phyloP scores from a whole-genome alignment of 192 early-diverging fungal species.

The Obelidium mucronatum region DNA sequence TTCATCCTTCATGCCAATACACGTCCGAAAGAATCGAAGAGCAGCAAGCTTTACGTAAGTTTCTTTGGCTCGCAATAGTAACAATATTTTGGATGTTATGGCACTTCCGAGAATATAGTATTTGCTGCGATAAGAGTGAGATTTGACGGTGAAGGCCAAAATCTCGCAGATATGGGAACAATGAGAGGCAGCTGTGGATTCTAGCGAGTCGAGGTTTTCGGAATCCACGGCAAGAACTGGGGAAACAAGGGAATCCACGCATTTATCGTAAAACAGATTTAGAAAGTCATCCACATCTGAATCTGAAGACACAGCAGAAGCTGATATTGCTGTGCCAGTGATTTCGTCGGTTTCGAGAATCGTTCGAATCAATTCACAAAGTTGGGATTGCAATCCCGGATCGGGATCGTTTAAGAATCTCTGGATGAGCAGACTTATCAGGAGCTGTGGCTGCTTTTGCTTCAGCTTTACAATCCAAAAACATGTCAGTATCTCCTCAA shows the following conservation, averaged over 20 bases:
- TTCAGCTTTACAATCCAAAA: too few relatives aligned
- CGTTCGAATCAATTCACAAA: constrained; percentile 75
- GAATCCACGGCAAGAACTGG: constrained; percentile 57
- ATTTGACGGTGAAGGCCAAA: constrained; percentile 72
- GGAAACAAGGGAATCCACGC: constrained; percentile 64
- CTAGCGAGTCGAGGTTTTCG: neutral
- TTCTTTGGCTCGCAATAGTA: constrained; percentile 73
- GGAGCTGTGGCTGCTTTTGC: constrained; percentile 49
- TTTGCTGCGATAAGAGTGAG: constrained; percentile 80
- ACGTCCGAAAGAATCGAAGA: constrained; percentile 78
- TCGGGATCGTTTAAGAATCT: constrained; percentile 69
- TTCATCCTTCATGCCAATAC: constrained; percentile 82
- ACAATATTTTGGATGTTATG: constrained; percentile 63
- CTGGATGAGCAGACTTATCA: constrained; percentile 74
- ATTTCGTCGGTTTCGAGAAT: constrained; percentile 73
- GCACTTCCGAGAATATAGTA: constrained; percentile 74
- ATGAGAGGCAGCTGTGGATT: constrained; percentile 43
- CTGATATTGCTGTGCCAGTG: constrained; percentile 17
- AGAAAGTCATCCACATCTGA: constrained; percentile 80
- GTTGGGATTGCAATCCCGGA: constrained; percentile 71
- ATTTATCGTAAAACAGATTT: constrained; percentile 77
- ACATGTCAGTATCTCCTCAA: constrained; percentile 34
- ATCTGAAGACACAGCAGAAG: constrained; percentile 45
- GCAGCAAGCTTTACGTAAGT: constrained; percentile 79
- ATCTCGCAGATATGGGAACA: constrained; percentile 78